Evolutionary conservation across 352 stramenopile species (phyloP), one percentile per base, ranked within the genome.

Genomic region (Phytopythium delawarense): DNA sequence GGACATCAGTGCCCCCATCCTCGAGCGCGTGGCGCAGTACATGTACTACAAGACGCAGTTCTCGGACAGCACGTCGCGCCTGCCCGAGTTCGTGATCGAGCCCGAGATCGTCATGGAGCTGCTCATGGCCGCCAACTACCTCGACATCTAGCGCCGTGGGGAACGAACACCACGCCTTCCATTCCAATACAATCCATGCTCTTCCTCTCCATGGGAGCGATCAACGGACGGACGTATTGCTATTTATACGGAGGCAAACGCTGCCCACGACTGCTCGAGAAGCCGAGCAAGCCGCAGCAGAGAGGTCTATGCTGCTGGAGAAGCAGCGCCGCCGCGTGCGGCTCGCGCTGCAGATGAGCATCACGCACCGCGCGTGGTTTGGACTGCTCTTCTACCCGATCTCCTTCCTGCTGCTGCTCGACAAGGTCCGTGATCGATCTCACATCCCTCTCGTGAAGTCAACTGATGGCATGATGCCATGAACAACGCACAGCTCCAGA

Each of bases 41-140:
- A 90, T 99, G 65, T 98, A 99, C 82, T 99, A 99, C 84, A 99
- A 99, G 84, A 88, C 88, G 50, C 78, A 89, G 74, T 98, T 98
- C 76, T 95, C 88, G 23, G 98, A 99, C 72, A 97, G 87, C 66
- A 95, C 84, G 55, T 83, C 88, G 34, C 81, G 94, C 2, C 96
- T 99, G 64, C 98, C 98, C 0, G 96, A 99, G 67, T 99, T 99
- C 78, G 56, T 74, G 18, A 99, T 99, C 70, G 96, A 99, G 73
- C 97, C 97, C 7, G 97, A 99, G 85, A 89, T 99, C 68, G 96
- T 94, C 59, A 90, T 98, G 69, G 96, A 99, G 72, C 77, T 99
- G 57, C 81, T 99, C 61, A 99, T 99, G 93, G 96, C 96, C 4
- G 89, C 95, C 49, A 99, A 99, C 72, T 99, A 98, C 81, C 79